Base-by-base conservation (phyloP, 2,329 filamentous ascomycete species). In the Sarocladium strictum region DNA sequence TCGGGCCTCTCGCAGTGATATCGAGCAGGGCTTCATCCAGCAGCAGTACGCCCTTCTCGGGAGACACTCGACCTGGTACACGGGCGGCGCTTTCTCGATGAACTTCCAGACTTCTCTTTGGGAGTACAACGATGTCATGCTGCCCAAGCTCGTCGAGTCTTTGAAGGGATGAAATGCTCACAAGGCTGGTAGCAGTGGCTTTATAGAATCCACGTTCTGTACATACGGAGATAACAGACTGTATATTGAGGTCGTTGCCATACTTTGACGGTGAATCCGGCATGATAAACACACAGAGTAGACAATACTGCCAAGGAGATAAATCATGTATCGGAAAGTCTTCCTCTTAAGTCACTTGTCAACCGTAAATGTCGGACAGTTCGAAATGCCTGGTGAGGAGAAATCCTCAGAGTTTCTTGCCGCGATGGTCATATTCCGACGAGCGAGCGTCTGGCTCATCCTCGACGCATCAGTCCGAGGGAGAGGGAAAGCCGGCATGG, bases 41-140 rank as follows among this genome's bases (percentile, higher is more conserved):
- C 58, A 68, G 38, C 61, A 75, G 50, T 68, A 72, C 58, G 68
- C 61, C 2, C 61, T 78, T 26, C 75, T 78, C 61, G 75, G 75
- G 0, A 57, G 68, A 15, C 62, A 65, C 17, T 70, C 68, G n/a
- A 77, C 74, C 0, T 78, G 64, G 61, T 77, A 70, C 58, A 76
- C 73, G 0, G 75, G 75, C 1, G 67, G 68, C 14, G 68, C 73
- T 3, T 75, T 64, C 54, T 63, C 65, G 14, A 62, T 62, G 0
- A 59, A 62, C 15, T 69, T 68, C 57, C 62, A 64, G 51, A 67
- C 65, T 12, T 58, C 65, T n/a, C 54, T 69, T 7, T 69, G 67
- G 67, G 63, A 66, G 56, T 69, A 64, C 55, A 67, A 69, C 47
- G 62, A 67, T 49, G 55, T 62, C 14, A 58, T 62, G 23, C 29